Conservation (phyloP, 208 protist species). For the Wallacemonas collosoma region DNA sequence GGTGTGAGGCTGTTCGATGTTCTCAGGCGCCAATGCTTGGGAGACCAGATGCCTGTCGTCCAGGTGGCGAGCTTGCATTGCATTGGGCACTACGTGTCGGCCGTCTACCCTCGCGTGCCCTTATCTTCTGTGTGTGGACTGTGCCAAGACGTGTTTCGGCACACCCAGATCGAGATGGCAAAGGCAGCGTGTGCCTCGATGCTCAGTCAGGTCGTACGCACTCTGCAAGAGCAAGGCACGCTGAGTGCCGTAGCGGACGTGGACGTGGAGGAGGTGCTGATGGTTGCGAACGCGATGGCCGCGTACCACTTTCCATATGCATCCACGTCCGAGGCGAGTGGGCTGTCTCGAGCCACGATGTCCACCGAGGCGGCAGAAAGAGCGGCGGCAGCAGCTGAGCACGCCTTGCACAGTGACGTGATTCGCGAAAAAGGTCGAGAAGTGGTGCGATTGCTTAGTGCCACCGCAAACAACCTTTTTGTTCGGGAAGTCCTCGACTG, state of each 20-base stretch:
- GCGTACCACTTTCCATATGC: constrained; percentile 26
- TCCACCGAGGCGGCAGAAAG: background rate
- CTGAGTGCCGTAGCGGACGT: constrained; percentile 22
- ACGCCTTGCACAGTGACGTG: constrained; percentile 56
- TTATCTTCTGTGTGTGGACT: constrained; percentile 41
- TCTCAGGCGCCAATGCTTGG: constrained; percentile 40
- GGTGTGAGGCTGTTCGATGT: constrained; percentile 42
- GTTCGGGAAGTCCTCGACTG: constrained; percentile 12
- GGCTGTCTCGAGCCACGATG: background rate
- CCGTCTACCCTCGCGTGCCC: constrained; percentile 60
- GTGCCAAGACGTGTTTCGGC: constrained; percentile 75
- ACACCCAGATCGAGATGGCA: constrained; percentile 64
- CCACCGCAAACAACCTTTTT: constrained; percentile 7
- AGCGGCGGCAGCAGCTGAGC: constrained; percentile 2
- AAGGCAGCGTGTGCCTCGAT: constrained; percentile 79
- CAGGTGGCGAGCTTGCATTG: constrained; percentile 78
- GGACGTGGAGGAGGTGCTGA: constrained; percentile 24
- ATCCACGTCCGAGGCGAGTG: background rate
- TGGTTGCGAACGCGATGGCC: constrained; percentile 38
- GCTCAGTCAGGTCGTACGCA: constrained; percentile 31
- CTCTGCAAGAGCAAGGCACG: constrained; percentile 19
- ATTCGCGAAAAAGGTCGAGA: constrained; percentile 59
- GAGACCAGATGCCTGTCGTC: constrained; percentile 31
- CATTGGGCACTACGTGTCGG: constrained; percentile 46
- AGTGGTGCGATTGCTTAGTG: constrained; percentile 35